phyloP scores from a whole-genome alignment of 192 early-diverging fungal genomes.

The Entomortierella beljakovae region DNA sequence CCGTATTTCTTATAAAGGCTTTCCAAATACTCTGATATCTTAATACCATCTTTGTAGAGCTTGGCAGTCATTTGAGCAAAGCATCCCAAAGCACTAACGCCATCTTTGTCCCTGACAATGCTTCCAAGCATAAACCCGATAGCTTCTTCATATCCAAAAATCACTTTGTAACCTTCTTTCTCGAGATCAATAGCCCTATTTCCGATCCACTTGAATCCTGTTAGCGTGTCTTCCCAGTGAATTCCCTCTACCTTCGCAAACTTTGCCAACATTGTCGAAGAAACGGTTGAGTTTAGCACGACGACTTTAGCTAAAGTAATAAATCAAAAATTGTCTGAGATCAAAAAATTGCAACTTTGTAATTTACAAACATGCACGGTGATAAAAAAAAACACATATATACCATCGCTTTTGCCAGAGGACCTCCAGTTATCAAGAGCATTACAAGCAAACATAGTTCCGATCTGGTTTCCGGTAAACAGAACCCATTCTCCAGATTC shows the following conservation, averaged over 20 bases:
- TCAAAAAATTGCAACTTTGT: not conserved
- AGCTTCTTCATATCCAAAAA: slow-evolving; percentile 95
- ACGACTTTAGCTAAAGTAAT: slow-evolving; percentile 65
- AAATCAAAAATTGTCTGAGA: slow-evolving; percentile 2
- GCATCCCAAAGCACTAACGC: slow-evolving; percentile 83
- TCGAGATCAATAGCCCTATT: slow-evolving; percentile 81
- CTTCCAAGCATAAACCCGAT: slow-evolving; percentile 88
- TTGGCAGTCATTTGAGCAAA: slow-evolving; percentile 82
- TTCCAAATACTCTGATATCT: slow-evolving; percentile 77
- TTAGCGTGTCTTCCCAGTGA: slow-evolving; percentile 90
- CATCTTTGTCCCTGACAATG: slow-evolving; percentile 93
- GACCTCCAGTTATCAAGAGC: slow-evolving; percentile 66
- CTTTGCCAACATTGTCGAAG: slow-evolving; percentile 83
- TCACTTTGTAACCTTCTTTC: slow-evolving; percentile 70
- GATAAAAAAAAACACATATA: slow-evolving; percentile 1
- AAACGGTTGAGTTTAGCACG: slow-evolving; percentile 89
- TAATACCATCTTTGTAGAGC: slow-evolving; percentile 72
- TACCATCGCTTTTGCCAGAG: slow-evolving; percentile 59
- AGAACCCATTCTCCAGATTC: slow-evolving; percentile 76
- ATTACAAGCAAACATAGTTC: slow-evolving; percentile 79
- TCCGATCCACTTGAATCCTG: slow-evolving; percentile 97
- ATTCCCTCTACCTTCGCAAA: slow-evolving; percentile 83
- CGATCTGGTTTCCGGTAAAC: slow-evolving; percentile 94
- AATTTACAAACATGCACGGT: slow-evolving; percentile 8
- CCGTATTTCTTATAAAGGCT: slow-evolving; percentile 82